Conservation (phyloP, 805 yeast species). For the Wickerhamiella qilinensis region DNA sequence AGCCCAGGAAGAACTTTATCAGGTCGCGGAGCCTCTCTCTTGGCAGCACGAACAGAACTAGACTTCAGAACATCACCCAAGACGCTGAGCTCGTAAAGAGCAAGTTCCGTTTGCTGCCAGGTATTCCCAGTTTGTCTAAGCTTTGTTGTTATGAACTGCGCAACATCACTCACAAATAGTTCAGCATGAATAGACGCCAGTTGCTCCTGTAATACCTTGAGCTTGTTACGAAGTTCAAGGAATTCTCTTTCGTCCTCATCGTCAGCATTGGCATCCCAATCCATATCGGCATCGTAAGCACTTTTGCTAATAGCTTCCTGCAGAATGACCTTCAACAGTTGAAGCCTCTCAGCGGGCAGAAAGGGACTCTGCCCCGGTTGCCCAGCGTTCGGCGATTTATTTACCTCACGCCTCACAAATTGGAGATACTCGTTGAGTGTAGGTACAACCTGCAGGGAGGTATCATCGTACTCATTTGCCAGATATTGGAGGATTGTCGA, state of each 20-base stretch:
- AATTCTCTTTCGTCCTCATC: slow-evolving; percentile 57
- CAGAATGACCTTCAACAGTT: slow-evolving; percentile 46
- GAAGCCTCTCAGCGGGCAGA: slow-evolving; percentile 25
- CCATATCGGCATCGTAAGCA: slow-evolving; percentile 64
- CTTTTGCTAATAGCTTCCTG: slow-evolving; percentile 59
- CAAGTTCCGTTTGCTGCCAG: slow-evolving; percentile 81
- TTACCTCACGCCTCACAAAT: slow-evolving; percentile 34
- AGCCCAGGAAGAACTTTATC: slow-evolving; percentile 51
- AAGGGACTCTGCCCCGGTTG: slow-evolving; percentile 14
- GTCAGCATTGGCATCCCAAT: slow-evolving; percentile 30
- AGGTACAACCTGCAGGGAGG: slow-evolving; percentile 67
- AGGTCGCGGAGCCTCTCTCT: slow-evolving; percentile 32
- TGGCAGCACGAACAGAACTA: slow-evolving; percentile 40
- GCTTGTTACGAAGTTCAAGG: slow-evolving; percentile 55
- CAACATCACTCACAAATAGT: slow-evolving; percentile 42
- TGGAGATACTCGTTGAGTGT: slow-evolving; percentile 61
- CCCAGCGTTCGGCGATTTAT: slow-evolving; percentile 2
- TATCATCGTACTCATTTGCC: slow-evolving; percentile 76
- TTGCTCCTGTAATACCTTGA: slow-evolving; percentile 72
- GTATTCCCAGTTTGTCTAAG: slow-evolving; percentile 20
- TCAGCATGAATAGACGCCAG: slow-evolving; percentile 46
- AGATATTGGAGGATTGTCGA: slow-evolving; percentile 60
- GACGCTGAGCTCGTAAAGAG: slow-evolving; percentile 64
- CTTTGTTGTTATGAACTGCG: slow-evolving; percentile 41
- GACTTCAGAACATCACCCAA: slow-evolving; percentile 68